Base-by-base conservation (phyloP, 768 basidiomycete genomes). In the Suillus weaverae region DNA sequence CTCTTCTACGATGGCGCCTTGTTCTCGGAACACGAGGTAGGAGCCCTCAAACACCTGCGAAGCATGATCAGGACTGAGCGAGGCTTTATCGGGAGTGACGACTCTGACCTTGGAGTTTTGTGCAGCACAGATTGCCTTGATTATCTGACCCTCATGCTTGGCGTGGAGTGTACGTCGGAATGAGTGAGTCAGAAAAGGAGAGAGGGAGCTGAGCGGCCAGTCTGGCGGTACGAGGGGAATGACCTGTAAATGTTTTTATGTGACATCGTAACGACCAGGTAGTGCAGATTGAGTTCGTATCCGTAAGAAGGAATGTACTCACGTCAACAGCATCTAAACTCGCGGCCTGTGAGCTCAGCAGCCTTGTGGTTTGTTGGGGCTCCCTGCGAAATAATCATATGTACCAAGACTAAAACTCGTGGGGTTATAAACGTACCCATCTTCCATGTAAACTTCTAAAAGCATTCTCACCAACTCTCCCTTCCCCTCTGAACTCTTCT, bases 311-410 rank as follows among this genome's bases (percentile, higher is more conserved):
- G 53, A 55, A 65, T 44, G 26, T 26, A 80, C 88, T 71, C 72
- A 95, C 94, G 72, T 95, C 91, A 18, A 88, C 68, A 6, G 87
- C 84, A 70, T 95, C 93, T 44, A 97, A 80, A 71, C 88, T 89
- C 66, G 87, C 82, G 9, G 89, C 90, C 73, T 95, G 94, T 2
- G 94, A 87, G 73, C 90, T 90, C 38, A 97, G 78, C 46, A 97
- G 76, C 38, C 83, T 82, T 7, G 90, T 84, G 0, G 92, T 86
- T 48, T 87, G 85, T 22, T 85, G 83, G 1, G 77, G 73, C 64
- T 84, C 82, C 55, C 89, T 92, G 63, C 26, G 41, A 62, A 59
- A 64, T n/a, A 53, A 41, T 14, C 43, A 55, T 35, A 44, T 62
- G 57, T n/a, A 20, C n/a, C 48, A 26, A 9, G 43, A 38, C 51